Percentiles rank a stretch among this genome's conserved stretches.
Conservation (phyloP, 352 stramenopile genomes). For the Stramenopiles sp. region DNA sequence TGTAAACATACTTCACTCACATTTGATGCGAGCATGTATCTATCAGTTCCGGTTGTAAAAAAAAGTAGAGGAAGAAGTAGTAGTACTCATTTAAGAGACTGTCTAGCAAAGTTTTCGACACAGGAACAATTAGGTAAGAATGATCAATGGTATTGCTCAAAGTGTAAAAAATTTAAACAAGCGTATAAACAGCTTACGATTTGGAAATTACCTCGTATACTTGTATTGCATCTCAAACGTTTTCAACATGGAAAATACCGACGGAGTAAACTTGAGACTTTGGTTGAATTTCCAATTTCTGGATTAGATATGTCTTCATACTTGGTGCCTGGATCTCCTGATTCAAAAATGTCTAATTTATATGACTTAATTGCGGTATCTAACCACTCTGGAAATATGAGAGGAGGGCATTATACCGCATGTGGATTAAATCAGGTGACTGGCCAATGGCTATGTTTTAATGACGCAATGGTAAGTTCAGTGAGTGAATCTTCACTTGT, state of each 20-base stretch:
- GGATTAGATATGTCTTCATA: conserved; percentile 51
- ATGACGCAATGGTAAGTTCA: conserved; percentile 7
- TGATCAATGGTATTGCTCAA: conserved; percentile 89
- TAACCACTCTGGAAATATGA: conserved; percentile 66
- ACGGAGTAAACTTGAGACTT: conserved; percentile 19
- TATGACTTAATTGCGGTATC: conserved; percentile 90
- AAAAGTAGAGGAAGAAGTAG: no score
- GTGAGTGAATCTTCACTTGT: background rate
- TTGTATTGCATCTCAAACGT: conserved; percentile 92
- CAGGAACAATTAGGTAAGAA: conserved; percentile 73
- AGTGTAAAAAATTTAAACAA: conserved; percentile 73
- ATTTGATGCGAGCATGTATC: no score
- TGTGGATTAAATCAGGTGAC: conserved; percentile 12
- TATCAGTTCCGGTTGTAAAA: no score
- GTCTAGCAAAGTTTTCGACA: background rate
- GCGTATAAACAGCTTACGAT: conserved; percentile 93
- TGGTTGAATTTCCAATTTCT: conserved; percentile 28
- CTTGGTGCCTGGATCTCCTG: conserved; percentile 8
- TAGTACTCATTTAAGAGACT: conserved; percentile 1
- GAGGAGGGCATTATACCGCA: conserved; percentile 34
- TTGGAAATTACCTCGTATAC: conserved; percentile 64
- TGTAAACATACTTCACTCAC: no score
- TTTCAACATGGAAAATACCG: conserved; percentile 84
- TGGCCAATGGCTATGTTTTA: conserved; percentile 11
- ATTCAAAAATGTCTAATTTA: conserved; percentile 14